Percentiles rank a stretch among this genome's conserved stretches.
These are phyloP conservation scores for Flaveria floridana DNA, from an alignment of 140 eudicot species.

Conservation along the genomic window DNA sequence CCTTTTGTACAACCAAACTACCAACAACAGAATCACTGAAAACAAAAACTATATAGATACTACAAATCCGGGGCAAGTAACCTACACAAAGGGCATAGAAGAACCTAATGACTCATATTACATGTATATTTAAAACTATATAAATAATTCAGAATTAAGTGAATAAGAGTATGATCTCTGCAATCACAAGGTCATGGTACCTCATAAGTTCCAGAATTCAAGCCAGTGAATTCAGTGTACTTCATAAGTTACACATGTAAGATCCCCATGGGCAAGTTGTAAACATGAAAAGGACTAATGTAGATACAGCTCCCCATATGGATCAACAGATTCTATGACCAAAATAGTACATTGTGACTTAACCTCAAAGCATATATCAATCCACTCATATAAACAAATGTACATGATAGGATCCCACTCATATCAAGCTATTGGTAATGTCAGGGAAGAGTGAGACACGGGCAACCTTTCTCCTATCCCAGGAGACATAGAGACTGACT, in stretches of 20 bases:
- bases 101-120: neutral
- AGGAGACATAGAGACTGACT: too few species aligned
- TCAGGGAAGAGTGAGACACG: too few species aligned
- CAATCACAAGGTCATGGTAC: conserved; percentile 5
- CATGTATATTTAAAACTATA: conserved; percentile 14
- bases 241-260: conserved; percentile 4
- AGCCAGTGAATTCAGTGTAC: neutral
- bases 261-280: neutral
- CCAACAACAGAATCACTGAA: neutral
- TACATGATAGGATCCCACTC: too few species aligned
- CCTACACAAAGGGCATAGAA: conserved; percentile 5
- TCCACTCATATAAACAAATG: neutral
- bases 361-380: conserved; percentile 12
- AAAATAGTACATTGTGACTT: neutral
- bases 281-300: neutral
- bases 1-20: conserved; percentile 13
- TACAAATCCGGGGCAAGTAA: conserved; percentile 12
- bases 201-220: neutral
- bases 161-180: neutral
- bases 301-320: neutral
- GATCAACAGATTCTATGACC: conserved; percentile 5
- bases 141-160: neutral
- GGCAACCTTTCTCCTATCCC: too few species aligned
- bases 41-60: conserved; percentile 18
- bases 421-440: too few species aligned